Evolutionary conservation across 176 grass and related monocot species (phyloP).

Genomic region (Saccharum officinarum): DNA sequence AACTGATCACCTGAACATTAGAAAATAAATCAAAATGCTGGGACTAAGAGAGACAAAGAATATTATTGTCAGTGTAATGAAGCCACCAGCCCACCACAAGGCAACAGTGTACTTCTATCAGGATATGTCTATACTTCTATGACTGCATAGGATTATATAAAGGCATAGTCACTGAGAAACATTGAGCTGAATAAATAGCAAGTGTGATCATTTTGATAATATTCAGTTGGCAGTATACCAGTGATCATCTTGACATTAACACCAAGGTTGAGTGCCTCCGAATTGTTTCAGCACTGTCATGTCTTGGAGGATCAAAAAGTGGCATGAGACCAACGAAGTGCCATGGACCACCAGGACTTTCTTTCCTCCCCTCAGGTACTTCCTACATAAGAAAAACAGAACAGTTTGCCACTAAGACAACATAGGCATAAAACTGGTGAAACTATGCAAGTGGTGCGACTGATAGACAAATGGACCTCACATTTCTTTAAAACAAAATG

Average conservation of each 20-base stretch:
- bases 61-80: not conserved
- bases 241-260: conserved; percentile 94
- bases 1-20: conserved; percentile 68
- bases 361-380: conserved; percentile 65
- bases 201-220: not conserved
- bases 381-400: conserved; percentile 37
- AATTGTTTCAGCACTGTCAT: conserved; percentile 90
- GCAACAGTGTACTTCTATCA: not conserved
- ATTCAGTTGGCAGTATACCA: conserved; percentile 31
- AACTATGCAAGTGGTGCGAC: not conserved
- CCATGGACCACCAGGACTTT: conserved; percentile 72
- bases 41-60: not conserved
- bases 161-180: not conserved
- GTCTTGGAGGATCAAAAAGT: conserved; percentile 83
- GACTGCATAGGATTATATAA: not conserved
- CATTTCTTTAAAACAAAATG: not conserved
- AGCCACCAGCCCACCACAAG: not conserved
- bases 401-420: not conserved
- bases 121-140: not conserved
- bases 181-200: not conserved
- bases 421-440: not conserved
- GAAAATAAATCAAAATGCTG: not conserved
- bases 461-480: not conserved
- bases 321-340: conserved; percentile 78
- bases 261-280: conserved; percentile 74